Evolutionary conservation across 805 yeast genomes (phyloP).

Genomic region (Ascoidea rubescens): DNA sequence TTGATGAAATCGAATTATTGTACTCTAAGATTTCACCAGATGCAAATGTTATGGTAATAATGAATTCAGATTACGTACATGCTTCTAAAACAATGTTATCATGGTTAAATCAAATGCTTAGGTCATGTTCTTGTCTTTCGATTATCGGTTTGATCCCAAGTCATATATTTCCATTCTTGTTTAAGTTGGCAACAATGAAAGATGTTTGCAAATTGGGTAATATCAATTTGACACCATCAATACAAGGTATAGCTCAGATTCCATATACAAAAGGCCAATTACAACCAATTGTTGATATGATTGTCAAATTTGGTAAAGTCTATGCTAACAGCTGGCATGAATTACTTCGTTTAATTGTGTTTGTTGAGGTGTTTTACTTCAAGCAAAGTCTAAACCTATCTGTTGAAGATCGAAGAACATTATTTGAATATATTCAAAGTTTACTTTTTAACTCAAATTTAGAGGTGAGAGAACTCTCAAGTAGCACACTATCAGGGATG

Average conservation of each 20-base stretch:
- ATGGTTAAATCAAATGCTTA: conserved; percentile 41
- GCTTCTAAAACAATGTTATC: conserved; percentile 50
- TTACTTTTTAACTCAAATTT: conserved; percentile 49
- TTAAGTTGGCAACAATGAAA: conserved; percentile 49
- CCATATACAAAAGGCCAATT: conserved; percentile 29
- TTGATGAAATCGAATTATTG: conserved; percentile 29
- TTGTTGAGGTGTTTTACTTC: conserved; percentile 58
- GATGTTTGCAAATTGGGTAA: conserved; percentile 69
- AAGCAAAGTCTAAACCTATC: conserved; percentile 47
- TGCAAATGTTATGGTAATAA: conserved; percentile 38
- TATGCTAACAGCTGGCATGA: conserved; percentile 42
- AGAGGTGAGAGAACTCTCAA: conserved; percentile 64
- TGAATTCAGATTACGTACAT: conserved; percentile 47
- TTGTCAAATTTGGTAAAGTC: conserved; percentile 24
- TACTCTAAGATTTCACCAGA: conserved; percentile 17
- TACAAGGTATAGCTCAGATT: conserved; percentile 31
- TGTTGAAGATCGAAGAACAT: conserved; percentile 27
- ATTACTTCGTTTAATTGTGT: conserved; percentile 47
- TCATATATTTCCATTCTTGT: conserved; percentile 54
- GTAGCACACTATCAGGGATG: conserved; percentile 65
- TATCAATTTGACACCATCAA: conserved; percentile 36
- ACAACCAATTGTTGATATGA: conserved; percentile 26
- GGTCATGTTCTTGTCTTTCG: conserved; percentile 27
- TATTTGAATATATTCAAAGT: conserved; percentile 37
- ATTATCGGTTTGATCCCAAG: conserved; percentile 37